Evolutionary conservation across 2,329 filamentous ascomycete species (phyloP).

Genomic region (Microcyclospora pomicola): DNA sequence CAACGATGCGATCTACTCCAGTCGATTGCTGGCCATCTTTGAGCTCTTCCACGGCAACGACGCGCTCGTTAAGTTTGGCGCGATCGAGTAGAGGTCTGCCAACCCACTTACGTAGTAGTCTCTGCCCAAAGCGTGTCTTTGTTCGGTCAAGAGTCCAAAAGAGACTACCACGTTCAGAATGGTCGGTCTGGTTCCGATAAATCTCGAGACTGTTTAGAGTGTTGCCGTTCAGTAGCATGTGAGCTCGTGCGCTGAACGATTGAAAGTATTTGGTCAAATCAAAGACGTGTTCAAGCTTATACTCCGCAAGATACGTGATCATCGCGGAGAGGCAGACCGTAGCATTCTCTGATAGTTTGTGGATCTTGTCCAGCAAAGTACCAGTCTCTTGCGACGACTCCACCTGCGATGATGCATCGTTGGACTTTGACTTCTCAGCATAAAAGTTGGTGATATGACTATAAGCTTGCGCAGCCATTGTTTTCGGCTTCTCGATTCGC

Average conservation of each 20-base stretch:
- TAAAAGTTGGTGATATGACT: conserved; percentile 91
- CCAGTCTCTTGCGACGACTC: conserved; percentile 31
- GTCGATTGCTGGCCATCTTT: conserved; percentile 51
- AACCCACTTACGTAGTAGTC: conserved; percentile 86
- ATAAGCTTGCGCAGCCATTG: conserved; percentile 69
- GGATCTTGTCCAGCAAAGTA: conserved; percentile 67
- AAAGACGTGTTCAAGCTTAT: conserved; percentile 88
- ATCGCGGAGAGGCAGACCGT: conserved; percentile 90
- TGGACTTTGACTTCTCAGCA: conserved; percentile 61
- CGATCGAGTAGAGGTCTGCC: conserved; percentile 76
- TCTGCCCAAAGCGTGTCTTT: conserved; percentile 73
- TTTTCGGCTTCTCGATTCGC: conserved; percentile 59
- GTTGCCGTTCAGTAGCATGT: conserved; percentile 94
- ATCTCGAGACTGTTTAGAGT: conserved; percentile 89
- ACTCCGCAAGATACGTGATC: conserved; percentile 86
- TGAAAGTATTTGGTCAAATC: conserved; percentile 95
- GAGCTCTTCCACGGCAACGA: conserved; percentile 77
- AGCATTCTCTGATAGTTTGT: conserved; percentile 71
- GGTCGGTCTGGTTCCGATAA: conserved; percentile 86
- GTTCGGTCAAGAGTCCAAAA: conserved; percentile 96
- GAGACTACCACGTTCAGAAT: conserved; percentile 70
- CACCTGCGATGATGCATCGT: conserved; percentile 25
- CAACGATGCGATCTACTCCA: conserved; percentile 59
- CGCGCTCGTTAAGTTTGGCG: conserved; percentile 58
- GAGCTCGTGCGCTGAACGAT: conserved; percentile 81